Evolutionary conservation across 805 yeast genomes (phyloP), one percentile per base, ranked within the genome.

Genomic region (Groenewaldozyma salmanticensis): DNA sequence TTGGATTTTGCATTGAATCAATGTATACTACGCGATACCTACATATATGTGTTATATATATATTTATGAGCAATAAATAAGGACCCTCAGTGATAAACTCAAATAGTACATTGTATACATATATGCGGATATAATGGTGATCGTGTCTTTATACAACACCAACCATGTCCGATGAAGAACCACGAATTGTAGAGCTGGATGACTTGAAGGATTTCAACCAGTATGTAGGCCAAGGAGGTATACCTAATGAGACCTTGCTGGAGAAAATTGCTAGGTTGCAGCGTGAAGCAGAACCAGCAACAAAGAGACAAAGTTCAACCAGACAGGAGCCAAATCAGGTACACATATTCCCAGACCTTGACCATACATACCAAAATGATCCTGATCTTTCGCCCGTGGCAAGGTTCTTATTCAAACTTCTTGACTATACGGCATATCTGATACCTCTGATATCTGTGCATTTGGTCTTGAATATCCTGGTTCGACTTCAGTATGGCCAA

Each of bases 371-470:
- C 21, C 40, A 43, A 16, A 37, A 35, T 27, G 48, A 44, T 17
- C 39, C 42, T 4, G 53, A 48, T 6, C 42, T 50, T 27, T 32
- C 41, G 3, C 33, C 42, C 3, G 29, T 42, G 15, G 56, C 48
- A n/a, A 48, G 50, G 37, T 45, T 49, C 45, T 49, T 56, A 49
- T 54, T 59, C 41, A 35, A 39, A 20, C 20, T 48, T 3, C 50
- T 59, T 20, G 63, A 59, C 42, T 50, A 53, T 37, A 40, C 54
- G 19, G 45, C 47, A 47, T 52, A 53, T 31, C 27, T 59, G 31
- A 47, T 59, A 16, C 64, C 65, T 3, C 43, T 65, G 44, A 45
- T 55, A 20, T 42, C 62, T 5, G 60, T 64, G 6, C 63, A 64
- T 42, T 41, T 55, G 9, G 53, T 55, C 21, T 50, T 65, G 24